Evolutionary conservation across 768 basidiomycete genomes (phyloP).

Genomic region (Coprinellus micaceus): DNA sequence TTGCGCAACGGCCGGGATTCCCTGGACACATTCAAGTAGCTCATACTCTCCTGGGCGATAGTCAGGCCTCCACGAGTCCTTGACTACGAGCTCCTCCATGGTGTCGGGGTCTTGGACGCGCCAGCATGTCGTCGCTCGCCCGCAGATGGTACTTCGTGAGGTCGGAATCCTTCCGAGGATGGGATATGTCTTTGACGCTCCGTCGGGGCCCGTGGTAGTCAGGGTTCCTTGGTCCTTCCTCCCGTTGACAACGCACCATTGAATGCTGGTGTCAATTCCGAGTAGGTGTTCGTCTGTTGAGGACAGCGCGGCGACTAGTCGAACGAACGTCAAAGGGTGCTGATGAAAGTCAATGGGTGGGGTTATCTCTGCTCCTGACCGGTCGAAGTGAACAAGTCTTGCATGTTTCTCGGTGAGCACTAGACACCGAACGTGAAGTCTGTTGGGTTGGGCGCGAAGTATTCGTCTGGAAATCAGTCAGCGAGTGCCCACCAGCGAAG

Average conservation of each 20-base stretch:
- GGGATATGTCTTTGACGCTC: background rate
- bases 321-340: background rate
- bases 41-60: background rate
- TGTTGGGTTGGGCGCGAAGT: background rate
- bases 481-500: too few species aligned
- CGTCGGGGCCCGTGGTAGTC: background rate
- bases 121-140: background rate
- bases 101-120: background rate
- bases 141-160: background rate
- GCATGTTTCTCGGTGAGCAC: background rate
- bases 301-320: constrained; percentile 1
- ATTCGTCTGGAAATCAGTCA: background rate
- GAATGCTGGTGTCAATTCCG: constrained; percentile 1
- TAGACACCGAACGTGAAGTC: background rate
- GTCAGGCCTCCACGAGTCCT: background rate
- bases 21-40: background rate
- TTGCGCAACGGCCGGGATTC: background rate
- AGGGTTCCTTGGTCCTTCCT: background rate
- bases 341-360: background rate
- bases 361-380: background rate
- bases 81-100: background rate
- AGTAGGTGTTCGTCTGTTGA: background rate
- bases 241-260: background rate
- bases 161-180: background rate
- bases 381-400: constrained; percentile 4